Base-by-base conservation (phyloP, 305 asterid species). In the Solanum aculeatissimum region DNA sequence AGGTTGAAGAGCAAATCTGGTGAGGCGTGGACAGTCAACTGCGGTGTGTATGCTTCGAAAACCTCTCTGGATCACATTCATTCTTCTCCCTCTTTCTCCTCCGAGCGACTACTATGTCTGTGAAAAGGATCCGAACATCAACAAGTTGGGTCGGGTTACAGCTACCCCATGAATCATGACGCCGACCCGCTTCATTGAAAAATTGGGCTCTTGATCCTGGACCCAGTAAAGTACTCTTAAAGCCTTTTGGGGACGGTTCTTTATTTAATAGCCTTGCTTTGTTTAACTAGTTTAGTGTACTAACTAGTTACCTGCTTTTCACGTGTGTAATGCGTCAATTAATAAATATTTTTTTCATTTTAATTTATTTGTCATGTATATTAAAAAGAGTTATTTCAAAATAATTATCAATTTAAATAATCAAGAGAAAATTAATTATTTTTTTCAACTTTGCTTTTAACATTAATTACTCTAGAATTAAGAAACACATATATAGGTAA, bases 1-100 rank as follows among this genome's bases (percentile, higher is more conserved):
- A 80, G 98, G 88, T 11, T 77, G 95, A 49, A 95, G 94, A 81
- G 92, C 77, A 81, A 95, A 89, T 83, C 85, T 90, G 69, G 89
- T 91, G 87, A 93, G 96, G 57, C 95, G 95, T 51, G 97, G 98
- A 84, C 84, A 85, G 1, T 79, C 87, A 0, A 86, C 90, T 13
- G 90, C 83, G 71, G 93, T 86, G 84, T 87, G 91, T 69, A 89
- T 49, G 68, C 88, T 84, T 80, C 92, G 90, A 86, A 89, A 9
- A 70, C 78, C 53, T 70, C 53, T 70, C 18, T 23, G 9, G 32
- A 70, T 70, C 29, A 40, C 53, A 70, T 40, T 38, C 78, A 70
- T 70, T 70, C 78, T 40, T 40, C 78, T 40, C 32, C 78, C 78
- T 21, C 23, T 19, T 8, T 40, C 43, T 8, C 11, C 47, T 9